Percentiles rank a stretch among this genome's conserved stretches.
Evolutionary conservation across 2,329 filamentous ascomycete genomes (phyloP).

Genomic region (Aspergillus versicolor): DNA sequence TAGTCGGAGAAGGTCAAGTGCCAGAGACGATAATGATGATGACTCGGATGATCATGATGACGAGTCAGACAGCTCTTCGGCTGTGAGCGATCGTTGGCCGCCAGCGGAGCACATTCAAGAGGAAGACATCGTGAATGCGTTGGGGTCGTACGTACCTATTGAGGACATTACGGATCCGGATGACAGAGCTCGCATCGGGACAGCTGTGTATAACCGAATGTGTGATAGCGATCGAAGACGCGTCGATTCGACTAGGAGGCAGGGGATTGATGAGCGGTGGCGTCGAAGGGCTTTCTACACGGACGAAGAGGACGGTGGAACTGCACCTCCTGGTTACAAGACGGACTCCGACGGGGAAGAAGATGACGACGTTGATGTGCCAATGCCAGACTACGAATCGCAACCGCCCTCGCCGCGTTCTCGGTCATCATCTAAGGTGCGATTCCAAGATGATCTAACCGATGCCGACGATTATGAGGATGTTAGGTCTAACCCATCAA

Average conservation of each 20-base stretch:
- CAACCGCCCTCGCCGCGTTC: constrained; percentile 55
- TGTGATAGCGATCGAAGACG: constrained; percentile 39
- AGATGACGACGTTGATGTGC: constrained; percentile 49
- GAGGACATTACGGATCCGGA: constrained; percentile 44
- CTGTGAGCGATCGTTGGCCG: constrained; percentile 37
- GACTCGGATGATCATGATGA: constrained; percentile 17
- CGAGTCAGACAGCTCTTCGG: constrained; percentile 28
- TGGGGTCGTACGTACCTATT: constrained; percentile 42
- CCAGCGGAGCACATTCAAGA: constrained; percentile 38
- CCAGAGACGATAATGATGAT: constrained; percentile 20
- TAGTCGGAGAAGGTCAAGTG: constrained; percentile 16
- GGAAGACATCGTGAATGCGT: constrained; percentile 43
- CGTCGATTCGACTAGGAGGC: constrained; percentile 37
- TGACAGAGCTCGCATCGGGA: constrained; percentile 42
- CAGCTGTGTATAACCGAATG: constrained; percentile 39
- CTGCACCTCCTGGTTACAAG: constrained; percentile 61
- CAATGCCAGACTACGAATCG: constrained; percentile 29
- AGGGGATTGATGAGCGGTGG: constrained; percentile 68
- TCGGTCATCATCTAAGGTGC: constrained; percentile 74
- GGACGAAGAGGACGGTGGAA: constrained; percentile 77
- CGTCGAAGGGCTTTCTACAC: constrained; percentile 75
- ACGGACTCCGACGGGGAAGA: constrained; percentile 40
- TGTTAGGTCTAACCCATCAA: constrained; percentile 68
- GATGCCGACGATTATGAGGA: constrained; percentile 59
- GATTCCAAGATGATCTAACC: constrained; percentile 69